Evolutionary conservation across 192 early-diverging fungal species (phyloP).

Genomic region (Entrophospora sp.): DNA sequence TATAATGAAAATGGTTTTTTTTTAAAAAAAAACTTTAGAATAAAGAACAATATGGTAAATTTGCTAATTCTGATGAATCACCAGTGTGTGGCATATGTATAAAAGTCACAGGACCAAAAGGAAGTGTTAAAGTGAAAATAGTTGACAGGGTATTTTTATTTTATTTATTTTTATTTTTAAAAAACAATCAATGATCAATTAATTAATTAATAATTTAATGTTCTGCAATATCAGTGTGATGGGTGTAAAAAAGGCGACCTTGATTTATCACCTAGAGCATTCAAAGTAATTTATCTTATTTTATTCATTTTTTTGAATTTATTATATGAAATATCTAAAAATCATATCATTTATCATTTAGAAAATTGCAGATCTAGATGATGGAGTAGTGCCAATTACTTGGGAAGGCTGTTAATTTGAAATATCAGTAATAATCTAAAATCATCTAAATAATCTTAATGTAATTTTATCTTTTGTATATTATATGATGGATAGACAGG

Average conservation of each 20-base stretch:
- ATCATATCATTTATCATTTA: too few species aligned
- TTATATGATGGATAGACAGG: background rate
- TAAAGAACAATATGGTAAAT: conserved; percentile 35
- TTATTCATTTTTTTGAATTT: background rate
- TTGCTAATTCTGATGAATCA: conserved; percentile 28
- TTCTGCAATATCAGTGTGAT: conserved; percentile 22
- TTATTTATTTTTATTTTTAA: background rate
- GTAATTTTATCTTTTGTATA: too few species aligned
- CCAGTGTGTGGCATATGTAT: conserved; percentile 43
- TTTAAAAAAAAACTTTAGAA: background rate
- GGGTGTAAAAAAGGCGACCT: conserved; percentile 30
- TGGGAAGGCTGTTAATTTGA: conserved; percentile 24
- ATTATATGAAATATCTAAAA: background rate
- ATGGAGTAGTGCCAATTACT: conserved; percentile 25
- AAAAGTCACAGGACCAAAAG: conserved; percentile 34
- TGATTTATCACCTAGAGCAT: conserved; percentile 29
- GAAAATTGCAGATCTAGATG: conserved; percentile 26
- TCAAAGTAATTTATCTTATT: conserved; percentile 12
- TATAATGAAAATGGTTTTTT: background rate
- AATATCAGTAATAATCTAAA: too few species aligned
- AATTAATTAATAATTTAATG: background rate
- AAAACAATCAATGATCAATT: too few species aligned
- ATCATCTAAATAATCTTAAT: too few species aligned
- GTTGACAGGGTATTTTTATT: conserved; percentile 47
- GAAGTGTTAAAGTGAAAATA: conserved; percentile 34